Evolutionary conservation across 768 basidiomycete genomes (phyloP).

Genomic region (Lactarius hatsudake): DNA sequence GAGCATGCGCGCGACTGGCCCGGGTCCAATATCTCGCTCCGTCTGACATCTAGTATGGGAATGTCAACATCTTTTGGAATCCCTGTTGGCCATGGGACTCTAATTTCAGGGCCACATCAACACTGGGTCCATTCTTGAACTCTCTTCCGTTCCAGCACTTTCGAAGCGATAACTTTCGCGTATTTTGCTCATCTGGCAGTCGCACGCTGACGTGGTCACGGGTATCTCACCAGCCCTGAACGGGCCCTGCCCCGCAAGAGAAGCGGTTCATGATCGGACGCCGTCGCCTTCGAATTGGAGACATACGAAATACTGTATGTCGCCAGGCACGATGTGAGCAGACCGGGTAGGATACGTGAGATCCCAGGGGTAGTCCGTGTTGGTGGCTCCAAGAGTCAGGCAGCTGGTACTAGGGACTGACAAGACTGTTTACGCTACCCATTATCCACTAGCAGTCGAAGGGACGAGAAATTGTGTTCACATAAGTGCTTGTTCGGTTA

Average conservation of each 20-base stretch:
- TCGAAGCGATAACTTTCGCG: not conserved
- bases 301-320: not conserved
- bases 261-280: not conserved
- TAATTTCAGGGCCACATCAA: not conserved
- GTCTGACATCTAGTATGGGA: not conserved
- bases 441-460: not conserved
- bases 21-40: not conserved
- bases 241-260: not conserved
- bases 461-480: not conserved
- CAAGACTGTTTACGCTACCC: not conserved
- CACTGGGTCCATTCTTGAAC: not conserved
- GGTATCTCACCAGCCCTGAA: not conserved
- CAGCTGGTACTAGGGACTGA: not conserved
- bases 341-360: not conserved
- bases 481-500: not conserved
- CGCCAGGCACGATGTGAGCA: not conserved
- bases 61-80: not conserved
- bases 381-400: not conserved
- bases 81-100: not conserved
- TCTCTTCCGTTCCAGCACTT: not conserved
- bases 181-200: not conserved
- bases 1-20: not conserved
- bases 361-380: not conserved
- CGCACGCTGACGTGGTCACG: not conserved
- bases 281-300: not conserved